Evolutionary conservation across 805 yeast genomes (phyloP).

Genomic region (Candida ovalis): DNA sequence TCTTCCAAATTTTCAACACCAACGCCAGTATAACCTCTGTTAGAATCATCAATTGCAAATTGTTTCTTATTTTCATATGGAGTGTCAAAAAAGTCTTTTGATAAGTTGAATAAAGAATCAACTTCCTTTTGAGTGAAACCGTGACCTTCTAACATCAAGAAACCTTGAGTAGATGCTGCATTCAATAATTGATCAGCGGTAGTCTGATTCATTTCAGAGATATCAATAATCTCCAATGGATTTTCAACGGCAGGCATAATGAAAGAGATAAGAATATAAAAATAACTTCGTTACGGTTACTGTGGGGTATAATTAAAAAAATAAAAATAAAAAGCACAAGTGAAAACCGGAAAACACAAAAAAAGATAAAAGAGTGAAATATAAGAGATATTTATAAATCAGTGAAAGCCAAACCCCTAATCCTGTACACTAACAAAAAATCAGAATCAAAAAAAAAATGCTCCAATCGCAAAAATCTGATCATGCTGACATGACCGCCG

Average conservation of each 20-base stretch:
- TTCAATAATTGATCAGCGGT: constrained; percentile 51
- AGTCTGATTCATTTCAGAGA: constrained; percentile 37
- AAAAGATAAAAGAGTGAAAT: too few species aligned
- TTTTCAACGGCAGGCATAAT: constrained; percentile 27
- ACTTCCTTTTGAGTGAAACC: constrained; percentile 42
- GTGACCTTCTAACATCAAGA: constrained; percentile 49
- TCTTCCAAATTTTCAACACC: constrained; percentile 41
- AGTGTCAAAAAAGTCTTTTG: constrained; percentile 30
- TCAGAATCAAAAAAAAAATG: too few species aligned
- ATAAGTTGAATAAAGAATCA: constrained; percentile 26
- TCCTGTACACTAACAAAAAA: too few species aligned
- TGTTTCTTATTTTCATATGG: constrained; percentile 49
- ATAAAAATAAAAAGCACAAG: too few species aligned
- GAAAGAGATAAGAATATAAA: not conserved
- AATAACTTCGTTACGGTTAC: not conserved
- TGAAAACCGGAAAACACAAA: too few species aligned
- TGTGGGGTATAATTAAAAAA: too few species aligned
- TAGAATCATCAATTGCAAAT: constrained; percentile 48
- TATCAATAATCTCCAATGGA: constrained; percentile 56
- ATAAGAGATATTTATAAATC: too few species aligned
- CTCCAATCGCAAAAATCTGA: too few species aligned
- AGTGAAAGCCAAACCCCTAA: too few species aligned
- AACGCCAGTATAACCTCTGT: constrained; percentile 40
- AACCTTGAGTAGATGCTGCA: constrained; percentile 50
- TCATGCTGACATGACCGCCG: too few species aligned